These are phyloP conservation scores for Sungouiella thailandica DNA, from an alignment of 805 yeast species.

Conservation along the genomic window DNA sequence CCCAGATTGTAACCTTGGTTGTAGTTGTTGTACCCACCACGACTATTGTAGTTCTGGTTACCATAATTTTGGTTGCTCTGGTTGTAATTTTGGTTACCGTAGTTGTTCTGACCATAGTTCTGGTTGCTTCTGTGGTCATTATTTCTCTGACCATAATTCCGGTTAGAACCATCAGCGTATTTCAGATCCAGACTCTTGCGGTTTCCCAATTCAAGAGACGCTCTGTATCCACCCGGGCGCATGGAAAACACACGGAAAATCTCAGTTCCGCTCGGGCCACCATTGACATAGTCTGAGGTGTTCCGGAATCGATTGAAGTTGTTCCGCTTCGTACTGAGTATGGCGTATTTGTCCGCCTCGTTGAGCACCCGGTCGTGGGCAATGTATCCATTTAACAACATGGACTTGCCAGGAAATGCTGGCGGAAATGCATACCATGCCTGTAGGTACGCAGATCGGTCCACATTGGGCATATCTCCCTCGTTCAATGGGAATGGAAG, in stretches of 20 bases:
- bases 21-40: slow-evolving; percentile 3
- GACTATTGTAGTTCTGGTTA: too few species aligned
- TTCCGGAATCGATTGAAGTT: slow-evolving; percentile 12
- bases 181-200: slow-evolving; percentile 13
- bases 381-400: slow-evolving; percentile 76
- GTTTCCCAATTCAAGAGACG: slow-evolving; percentile 15
- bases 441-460: slow-evolving; percentile 35
- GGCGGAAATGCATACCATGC: slow-evolving; percentile 60
- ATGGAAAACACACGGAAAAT: slow-evolving; percentile 24
- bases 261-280: slow-evolving; percentile 37
- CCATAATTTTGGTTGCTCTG: slow-evolving; percentile 3
- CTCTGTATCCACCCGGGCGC: slow-evolving; percentile 38
- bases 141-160: slow-evolving; percentile 11
- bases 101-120: slow-evolving; percentile 3
- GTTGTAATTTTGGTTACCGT: slow-evolving; percentile 4
- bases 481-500: slow-evolving; percentile 44
- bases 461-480: slow-evolving; percentile 42
- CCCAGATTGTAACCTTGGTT: slow-evolving; percentile 12
- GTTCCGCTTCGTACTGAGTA: slow-evolving; percentile 40
- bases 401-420: slow-evolving; percentile 62
- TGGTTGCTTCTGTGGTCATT: slow-evolving; percentile 13
- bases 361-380: slow-evolving; percentile 58
- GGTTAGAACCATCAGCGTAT: slow-evolving; percentile 10
- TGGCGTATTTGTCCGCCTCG: slow-evolving; percentile 61
- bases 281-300: slow-evolving; percentile 29